These are phyloP conservation scores for Wallacemonas rigidus DNA, from an alignment of 208 protist species.

Conservation along the genomic window DNA sequence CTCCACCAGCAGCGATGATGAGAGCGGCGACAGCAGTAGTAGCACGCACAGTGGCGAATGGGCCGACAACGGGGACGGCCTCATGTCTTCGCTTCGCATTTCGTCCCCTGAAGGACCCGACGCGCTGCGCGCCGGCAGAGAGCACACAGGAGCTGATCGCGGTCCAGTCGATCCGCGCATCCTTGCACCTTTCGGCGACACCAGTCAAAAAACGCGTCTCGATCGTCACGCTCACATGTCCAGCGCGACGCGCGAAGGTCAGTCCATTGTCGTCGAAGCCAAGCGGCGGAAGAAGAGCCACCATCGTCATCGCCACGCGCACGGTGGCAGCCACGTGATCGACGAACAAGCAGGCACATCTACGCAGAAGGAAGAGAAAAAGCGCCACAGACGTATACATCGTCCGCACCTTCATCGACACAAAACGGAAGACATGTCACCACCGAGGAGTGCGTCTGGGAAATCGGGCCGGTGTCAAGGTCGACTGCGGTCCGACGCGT, in stretches of 20 bases:
- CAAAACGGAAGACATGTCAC: not conserved
- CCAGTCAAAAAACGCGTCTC: not conserved
- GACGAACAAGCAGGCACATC: not conserved
- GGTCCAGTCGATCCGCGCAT: not conserved
- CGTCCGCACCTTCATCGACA: not conserved
- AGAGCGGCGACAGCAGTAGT: not conserved
- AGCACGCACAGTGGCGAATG: not conserved
- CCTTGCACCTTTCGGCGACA: not conserved
- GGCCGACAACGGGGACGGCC: not conserved
- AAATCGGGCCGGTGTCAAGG: not conserved
- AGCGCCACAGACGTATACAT: not conserved
- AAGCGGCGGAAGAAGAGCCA: not conserved
- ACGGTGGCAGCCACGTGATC: too few relatives aligned
- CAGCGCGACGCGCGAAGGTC: not conserved
- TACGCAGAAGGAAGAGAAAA: not conserved
- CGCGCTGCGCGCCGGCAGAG: not conserved
- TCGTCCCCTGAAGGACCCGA: not conserved
- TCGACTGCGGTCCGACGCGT: conserved; percentile 3
- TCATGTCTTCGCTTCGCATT: not conserved
- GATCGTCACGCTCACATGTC: not conserved
- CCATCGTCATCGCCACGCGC: not conserved
- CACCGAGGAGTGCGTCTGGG: not conserved
- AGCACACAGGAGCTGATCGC: too few relatives aligned
- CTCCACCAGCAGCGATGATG: not conserved
- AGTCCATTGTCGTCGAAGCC: conserved; percentile 9